Evolutionary conservation across 75 land plant genomes (phyloP).

Genomic region (Pinus albicaulis): DNA sequence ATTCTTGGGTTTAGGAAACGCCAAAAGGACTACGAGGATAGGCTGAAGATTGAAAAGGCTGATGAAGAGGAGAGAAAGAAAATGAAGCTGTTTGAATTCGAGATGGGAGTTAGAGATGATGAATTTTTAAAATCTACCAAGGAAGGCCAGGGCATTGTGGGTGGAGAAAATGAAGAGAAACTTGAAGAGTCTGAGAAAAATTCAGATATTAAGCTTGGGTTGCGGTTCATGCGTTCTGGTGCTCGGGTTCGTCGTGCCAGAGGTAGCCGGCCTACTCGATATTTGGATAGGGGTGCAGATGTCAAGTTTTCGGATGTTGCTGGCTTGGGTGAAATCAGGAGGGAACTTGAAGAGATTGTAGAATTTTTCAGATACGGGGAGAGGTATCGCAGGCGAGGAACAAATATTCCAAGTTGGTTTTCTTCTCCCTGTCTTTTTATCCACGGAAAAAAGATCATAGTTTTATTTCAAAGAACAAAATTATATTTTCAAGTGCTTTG

Average conservation of each 20-base stretch:
- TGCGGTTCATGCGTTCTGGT: constrained; percentile 88
- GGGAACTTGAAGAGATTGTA: constrained; percentile 95
- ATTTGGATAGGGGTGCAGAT: constrained; percentile 74
- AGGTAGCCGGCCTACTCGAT: constrained; percentile 46
- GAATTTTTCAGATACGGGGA: constrained; percentile 90
- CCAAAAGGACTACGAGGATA: constrained; percentile 87
- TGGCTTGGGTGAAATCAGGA: constrained; percentile 92
- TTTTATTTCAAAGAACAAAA: too few species aligned
- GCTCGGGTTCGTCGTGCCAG: constrained; percentile 71
- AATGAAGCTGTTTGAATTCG: constrained; percentile 68
- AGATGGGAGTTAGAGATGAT: constrained; percentile 39
- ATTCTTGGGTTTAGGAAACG: constrained; percentile 69
- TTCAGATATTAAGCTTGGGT: constrained; percentile 4
- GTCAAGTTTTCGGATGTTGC: constrained; percentile 97
- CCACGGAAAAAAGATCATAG: too few species aligned
- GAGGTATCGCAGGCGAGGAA: constrained; percentile 82
- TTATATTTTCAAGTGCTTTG: too few species aligned
- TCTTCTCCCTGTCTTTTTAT: background rate
- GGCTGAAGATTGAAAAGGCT: constrained; percentile 77
- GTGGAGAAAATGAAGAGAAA: constrained; percentile 46
- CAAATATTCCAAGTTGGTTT: constrained; percentile 81
- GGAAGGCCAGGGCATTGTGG: constrained; percentile 26
- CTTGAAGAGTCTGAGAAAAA: constrained; percentile 21
- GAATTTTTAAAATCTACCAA: background rate
- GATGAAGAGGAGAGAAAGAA: constrained; percentile 88